Conservation (phyloP, 2,329 filamentous ascomycete genomes). For the Pseudocercospora pini-densiflorae region DNA sequence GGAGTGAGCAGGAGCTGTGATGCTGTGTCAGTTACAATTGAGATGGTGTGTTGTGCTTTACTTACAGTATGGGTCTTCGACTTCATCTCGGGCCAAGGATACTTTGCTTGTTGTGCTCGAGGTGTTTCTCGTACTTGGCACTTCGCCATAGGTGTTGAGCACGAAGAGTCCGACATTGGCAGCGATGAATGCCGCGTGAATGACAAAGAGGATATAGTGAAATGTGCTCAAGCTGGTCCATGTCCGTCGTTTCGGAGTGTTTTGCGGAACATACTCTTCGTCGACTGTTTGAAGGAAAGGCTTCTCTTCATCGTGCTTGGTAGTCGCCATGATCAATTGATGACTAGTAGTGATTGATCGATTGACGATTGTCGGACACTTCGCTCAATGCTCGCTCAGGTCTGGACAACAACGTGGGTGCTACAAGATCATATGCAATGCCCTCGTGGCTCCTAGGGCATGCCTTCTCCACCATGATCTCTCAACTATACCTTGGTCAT, state of each 20-base stretch:
- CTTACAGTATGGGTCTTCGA: slow-evolving; percentile 17
- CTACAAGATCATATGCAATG: slow-evolving; percentile 2
- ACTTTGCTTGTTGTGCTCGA: not conserved
- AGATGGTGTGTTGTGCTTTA: not conserved
- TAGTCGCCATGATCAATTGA: slow-evolving; percentile 8
- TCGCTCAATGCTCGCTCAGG: not conserved
- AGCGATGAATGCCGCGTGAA: slow-evolving; percentile 18
- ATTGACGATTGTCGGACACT: not conserved
- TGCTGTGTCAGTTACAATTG: not conserved
- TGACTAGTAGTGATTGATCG: not conserved
- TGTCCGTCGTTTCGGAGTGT: not conserved
- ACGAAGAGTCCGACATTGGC: slow-evolving; percentile 16
- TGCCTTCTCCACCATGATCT: not conserved
- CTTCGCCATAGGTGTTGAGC: slow-evolving; percentile 5
- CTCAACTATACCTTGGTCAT: not conserved
- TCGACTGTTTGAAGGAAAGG: slow-evolving; percentile 12
- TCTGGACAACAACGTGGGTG: slow-evolving; percentile 7
- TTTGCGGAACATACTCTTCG: not conserved
- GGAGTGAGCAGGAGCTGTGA: slow-evolving; percentile 16
- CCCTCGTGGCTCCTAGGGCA: not conserved
- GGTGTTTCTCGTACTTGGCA: not conserved
- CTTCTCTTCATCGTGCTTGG: slow-evolving; percentile 19
- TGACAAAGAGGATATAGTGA: slow-evolving; percentile 16
- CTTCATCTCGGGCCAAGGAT: not conserved
- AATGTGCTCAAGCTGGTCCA: slow-evolving; percentile 9